Percentiles rank a stretch among this genome's conserved stretches.
These are phyloP conservation scores for Komagataella phaffii DNA, from an alignment of 805 yeast species.

Conservation along the genomic window DNA sequence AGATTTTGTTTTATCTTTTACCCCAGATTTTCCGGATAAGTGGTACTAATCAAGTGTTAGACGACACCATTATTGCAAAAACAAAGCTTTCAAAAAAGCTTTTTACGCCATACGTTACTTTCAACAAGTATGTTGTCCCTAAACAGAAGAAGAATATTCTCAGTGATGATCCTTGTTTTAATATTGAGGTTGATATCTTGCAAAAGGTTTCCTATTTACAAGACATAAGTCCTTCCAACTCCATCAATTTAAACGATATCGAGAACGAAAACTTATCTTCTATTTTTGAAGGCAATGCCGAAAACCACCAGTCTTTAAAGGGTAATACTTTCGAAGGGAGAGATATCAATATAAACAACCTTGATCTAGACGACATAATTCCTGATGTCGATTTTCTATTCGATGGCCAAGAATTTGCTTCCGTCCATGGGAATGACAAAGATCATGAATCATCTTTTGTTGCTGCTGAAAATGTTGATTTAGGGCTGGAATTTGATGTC, in stretches of 20 bases:
- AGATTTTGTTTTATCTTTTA: not conserved
- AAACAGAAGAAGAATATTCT: conserved; percentile 6
- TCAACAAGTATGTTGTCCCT: not conserved
- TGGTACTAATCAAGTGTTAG: not conserved
- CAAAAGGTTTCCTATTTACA: conserved; percentile 6
- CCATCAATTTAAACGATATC: not conserved
- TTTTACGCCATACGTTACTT: not conserved
- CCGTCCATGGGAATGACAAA: not conserved
- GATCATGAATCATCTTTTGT: not conserved
- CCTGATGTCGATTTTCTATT: not conserved
- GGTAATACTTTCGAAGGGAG: not conserved
- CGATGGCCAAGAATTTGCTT: not conserved
- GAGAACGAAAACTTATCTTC: not conserved
- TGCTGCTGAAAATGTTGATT: not conserved
- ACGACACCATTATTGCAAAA: conserved; percentile 2
- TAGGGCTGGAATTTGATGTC: not conserved
- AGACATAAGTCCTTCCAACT: not conserved
- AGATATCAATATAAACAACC: too few relatives aligned
- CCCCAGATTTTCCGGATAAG: not conserved
- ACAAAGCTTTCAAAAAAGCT: conserved; percentile 2
- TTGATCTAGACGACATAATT: not conserved
- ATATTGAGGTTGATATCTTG: conserved; percentile 17
- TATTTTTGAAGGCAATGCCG: not conserved
- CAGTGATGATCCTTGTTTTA: conserved; percentile 25
- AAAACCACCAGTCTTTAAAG: not conserved